These are phyloP conservation scores for Syzygium aromaticum DNA, from an alignment of 345 rosid species.

Conservation along the genomic window DNA sequence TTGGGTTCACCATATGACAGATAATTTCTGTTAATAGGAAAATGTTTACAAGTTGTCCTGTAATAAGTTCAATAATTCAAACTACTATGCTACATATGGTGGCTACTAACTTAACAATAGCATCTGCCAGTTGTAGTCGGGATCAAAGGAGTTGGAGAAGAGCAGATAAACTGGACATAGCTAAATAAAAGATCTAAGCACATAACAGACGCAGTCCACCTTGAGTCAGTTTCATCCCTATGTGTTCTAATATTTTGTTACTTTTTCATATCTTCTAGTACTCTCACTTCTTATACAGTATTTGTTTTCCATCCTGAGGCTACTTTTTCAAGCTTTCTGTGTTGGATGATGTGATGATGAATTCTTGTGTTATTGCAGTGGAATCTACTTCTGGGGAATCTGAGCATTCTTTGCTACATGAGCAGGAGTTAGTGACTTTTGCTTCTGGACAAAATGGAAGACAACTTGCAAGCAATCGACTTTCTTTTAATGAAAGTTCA, in stretches of 20 bases:
- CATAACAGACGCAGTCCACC: not conserved
- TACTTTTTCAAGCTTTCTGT: not conserved
- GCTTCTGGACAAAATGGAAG: constrained; percentile 25
- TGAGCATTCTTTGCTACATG: constrained; percentile 21
- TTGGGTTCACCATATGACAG: not conserved
- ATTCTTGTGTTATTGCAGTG: constrained; percentile 19
- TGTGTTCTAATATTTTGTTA: not conserved
- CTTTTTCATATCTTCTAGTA: not conserved
- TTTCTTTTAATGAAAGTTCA: constrained; percentile 28
- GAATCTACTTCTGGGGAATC: constrained; percentile 47
- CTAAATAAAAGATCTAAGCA: not conserved
- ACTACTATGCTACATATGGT: not conserved
- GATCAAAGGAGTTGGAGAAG: not conserved
- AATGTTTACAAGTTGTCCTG: not conserved
- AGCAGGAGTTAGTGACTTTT: constrained; percentile 47
- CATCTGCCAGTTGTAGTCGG: not conserved
- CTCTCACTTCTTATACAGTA: not conserved
- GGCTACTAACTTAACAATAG: not conserved
- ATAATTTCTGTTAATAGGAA: not conserved
- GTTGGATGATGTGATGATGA: not conserved
- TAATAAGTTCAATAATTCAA: not conserved
- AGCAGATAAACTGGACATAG: not conserved
- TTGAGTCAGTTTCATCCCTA: not conserved
- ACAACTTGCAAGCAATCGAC: constrained; percentile 16
- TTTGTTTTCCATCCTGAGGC: not conserved